Percentiles rank a stretch among this genome's conserved stretches.
These are phyloP conservation scores for Nyctanthes arbortristis DNA, from an alignment of 257 asterid genomes.

Conservation along the genomic window DNA sequence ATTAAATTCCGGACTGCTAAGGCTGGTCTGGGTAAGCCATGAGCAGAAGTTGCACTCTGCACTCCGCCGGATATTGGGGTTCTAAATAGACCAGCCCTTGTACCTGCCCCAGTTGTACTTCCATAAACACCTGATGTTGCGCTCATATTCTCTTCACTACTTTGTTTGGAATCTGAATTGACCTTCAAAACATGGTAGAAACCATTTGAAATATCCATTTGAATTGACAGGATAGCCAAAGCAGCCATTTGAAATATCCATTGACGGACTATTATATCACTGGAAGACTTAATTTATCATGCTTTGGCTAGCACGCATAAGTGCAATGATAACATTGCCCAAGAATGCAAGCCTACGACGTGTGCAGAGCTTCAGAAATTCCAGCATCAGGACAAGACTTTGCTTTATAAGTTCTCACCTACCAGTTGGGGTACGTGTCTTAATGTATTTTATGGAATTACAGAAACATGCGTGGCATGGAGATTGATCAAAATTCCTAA, in stretches of 20 bases:
- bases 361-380: not conserved
- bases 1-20: constrained; percentile 94
- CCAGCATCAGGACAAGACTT: not conserved
- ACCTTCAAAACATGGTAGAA: constrained; percentile 75
- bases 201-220: constrained; percentile 49
- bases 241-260: constrained; percentile 33
- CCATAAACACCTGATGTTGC: constrained; percentile 38
- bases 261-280: constrained; percentile 42
- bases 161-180: constrained; percentile 45
- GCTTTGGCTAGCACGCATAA: constrained; percentile 12
- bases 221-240: not conserved
- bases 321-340: not conserved
- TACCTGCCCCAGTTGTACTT: constrained; percentile 60
- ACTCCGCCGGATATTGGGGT: constrained; percentile 99
- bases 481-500: too few species aligned
- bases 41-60: constrained; percentile 97
- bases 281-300: constrained; percentile 28
- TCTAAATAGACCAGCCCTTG: constrained; percentile 95
- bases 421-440: not conserved
- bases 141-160: constrained; percentile 30
- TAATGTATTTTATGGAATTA: not conserved
- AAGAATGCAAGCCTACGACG: not conserved
- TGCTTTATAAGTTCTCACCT: not conserved
- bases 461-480: not conserved
- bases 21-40: constrained; percentile 93